Base-by-base conservation (phyloP, 1,139 yeast species). In the Saccharomyces hybrid region DNA sequence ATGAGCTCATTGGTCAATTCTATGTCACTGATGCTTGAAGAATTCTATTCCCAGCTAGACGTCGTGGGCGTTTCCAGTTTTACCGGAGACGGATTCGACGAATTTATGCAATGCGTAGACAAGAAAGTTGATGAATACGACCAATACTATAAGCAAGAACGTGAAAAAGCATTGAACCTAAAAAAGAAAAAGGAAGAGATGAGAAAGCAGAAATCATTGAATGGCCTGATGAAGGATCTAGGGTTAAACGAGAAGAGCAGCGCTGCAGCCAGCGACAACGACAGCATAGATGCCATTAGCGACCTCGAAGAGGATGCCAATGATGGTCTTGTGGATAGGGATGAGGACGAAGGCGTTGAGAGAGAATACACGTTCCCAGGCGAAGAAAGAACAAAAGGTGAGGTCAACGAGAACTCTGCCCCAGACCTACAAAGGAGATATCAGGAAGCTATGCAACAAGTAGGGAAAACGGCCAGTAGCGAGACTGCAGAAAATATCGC, bases 1-100 rank as follows among this genome's bases (percentile, higher is more conserved):
- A 93, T 95, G 99, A 83, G 89, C 52, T 88, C 97, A 1, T 76
- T 95, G 53, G 88, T 95, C 59, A 91, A 91, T 71, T 89, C 97
- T 2, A 88, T 95, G 96, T 87, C 96, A 26, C 77, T 95, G 62
- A 90, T 95, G 91, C 76, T 95, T 60, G 99, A 95, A 69, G 99
- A 95, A 68, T 95, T 95, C 67, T 95, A 95, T 70, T 86, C 95
- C 0, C 95, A 91, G 58, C 74, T 95, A 60, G 99, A 93, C 68
- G 88, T 90, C 55, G 97, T 88, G 47, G 86, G 91, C 13, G 96
- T 90, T 13, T 88, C 97, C 52, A 83, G 98, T 34, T 86, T 83
- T 66, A 91, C 98, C 0, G 99, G 99, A 14, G 85, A 79, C 3
- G 99, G 99, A 0, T 88, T 95, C 68, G 97, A 90, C 67, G 97